Evolutionary conservation across 306 rosid species (phyloP).

Genomic region (Betula pendula): DNA sequence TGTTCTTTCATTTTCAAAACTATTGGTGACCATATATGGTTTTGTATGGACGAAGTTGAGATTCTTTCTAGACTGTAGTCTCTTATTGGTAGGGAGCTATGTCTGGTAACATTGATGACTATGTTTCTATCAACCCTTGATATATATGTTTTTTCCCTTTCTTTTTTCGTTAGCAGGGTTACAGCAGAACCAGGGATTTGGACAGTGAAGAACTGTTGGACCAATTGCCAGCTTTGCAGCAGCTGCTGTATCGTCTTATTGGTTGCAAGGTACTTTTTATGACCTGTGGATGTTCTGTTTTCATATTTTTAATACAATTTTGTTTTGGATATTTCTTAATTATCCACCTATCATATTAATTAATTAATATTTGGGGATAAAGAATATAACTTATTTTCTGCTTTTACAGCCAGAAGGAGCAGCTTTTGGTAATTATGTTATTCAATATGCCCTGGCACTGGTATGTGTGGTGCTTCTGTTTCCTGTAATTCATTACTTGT

Average conservation of each 20-base stretch:
- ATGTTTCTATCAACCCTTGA: background rate
- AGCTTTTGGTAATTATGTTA: slow-evolving; percentile 80
- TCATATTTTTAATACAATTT: background rate
- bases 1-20: background rate
- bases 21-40: background rate
- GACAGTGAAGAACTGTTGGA: slow-evolving; percentile 91
- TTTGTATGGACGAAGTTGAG: background rate
- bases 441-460: slow-evolving; percentile 97
- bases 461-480: slow-evolving; percentile 45
- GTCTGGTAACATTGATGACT: background rate
- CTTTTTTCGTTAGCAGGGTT: slow-evolving; percentile 62
- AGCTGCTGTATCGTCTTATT: slow-evolving; percentile 82
- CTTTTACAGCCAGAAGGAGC: slow-evolving; percentile 96
- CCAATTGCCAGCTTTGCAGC: slow-evolving; percentile 96
- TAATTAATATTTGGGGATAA: background rate
- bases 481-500: background rate
- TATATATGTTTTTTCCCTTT: background rate
- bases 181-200: slow-evolving; percentile 93
- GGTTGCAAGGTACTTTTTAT: slow-evolving; percentile 72
- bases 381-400: slow-evolving; percentile 29
- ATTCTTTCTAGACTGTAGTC: slow-evolving; percentile 1
- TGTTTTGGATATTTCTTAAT: background rate
- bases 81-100: background rate
- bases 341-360: slow-evolving; percentile 14
- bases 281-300: slow-evolving; percentile 23